Conservation (phyloP, 1,284 basidiomycete species). For the Microbotryum silenes-acaulis region DNA sequence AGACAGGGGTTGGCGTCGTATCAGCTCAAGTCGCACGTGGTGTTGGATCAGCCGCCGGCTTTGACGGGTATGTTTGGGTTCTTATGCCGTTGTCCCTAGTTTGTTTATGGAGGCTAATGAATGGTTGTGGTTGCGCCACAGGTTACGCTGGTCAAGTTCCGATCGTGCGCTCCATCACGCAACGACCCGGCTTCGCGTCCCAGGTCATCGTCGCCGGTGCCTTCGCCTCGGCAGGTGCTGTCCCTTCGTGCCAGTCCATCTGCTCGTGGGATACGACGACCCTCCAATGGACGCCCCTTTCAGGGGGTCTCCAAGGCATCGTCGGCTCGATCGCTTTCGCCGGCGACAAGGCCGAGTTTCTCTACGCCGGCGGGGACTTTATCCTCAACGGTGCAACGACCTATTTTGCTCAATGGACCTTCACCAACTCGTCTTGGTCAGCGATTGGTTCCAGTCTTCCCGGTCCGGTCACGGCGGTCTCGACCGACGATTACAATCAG, state of each 20-base stretch:
- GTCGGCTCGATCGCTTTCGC: constrained; percentile 70
- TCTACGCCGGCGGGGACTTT: constrained; percentile 57
- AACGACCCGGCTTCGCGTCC: constrained; percentile 55
- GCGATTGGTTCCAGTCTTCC: constrained; percentile 66
- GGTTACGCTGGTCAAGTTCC: constrained; percentile 49
- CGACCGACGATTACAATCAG: constrained; percentile 69
- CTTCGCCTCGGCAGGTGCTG: constrained; percentile 69
- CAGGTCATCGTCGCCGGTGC: constrained; percentile 74
- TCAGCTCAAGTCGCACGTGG: constrained; percentile 60
- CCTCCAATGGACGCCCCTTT: constrained; percentile 71
- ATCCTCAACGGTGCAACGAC: constrained; percentile 53
- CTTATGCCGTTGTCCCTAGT: background rate
- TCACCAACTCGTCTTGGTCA: constrained; percentile 65
- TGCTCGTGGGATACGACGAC: constrained; percentile 64
- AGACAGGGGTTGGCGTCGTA: constrained; percentile 65
- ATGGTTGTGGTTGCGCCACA: background rate
- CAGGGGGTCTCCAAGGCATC: constrained; percentile 73
- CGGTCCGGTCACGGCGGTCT: constrained; percentile 81
- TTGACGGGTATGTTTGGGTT: constrained; percentile 1
- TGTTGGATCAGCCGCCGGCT: constrained; percentile 38
- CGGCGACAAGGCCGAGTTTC: constrained; percentile 46
- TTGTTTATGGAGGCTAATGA: background rate
- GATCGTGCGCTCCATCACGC: constrained; percentile 65
- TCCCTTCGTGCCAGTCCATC: constrained; percentile 61
- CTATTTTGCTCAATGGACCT: constrained; percentile 63